Evolutionary conservation across 176 grass and related monocot species (phyloP).

Genomic region (Oryza officinalis): DNA sequence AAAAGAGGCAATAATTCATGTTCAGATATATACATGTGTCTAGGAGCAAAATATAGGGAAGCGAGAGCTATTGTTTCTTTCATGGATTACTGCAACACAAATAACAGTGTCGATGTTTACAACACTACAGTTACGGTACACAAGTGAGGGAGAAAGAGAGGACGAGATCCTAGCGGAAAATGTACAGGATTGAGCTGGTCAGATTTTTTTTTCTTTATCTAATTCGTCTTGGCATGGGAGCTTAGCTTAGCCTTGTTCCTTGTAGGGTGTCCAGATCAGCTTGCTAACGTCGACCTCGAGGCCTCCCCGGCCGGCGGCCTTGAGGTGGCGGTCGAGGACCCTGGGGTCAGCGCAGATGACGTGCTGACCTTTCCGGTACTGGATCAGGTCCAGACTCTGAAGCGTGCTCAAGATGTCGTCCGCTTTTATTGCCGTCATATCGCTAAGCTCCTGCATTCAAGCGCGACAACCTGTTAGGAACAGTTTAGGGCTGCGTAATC

Average conservation of each 20-base stretch:
- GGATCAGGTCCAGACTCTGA: conserved; percentile 87
- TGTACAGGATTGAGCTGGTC: conserved; percentile 45
- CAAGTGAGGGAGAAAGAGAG: background rate
- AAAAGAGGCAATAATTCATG: background rate
- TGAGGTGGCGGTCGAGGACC: conserved; percentile 91
- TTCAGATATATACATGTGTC: background rate
- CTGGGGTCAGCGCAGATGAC: conserved; percentile 95
- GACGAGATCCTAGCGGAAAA: conserved; percentile 17
- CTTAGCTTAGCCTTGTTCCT: conserved; percentile 72
- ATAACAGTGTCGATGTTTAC: conserved; percentile 35
- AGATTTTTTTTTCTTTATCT: conserved; percentile 23
- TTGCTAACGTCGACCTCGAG: conserved; percentile 90
- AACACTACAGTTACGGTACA: conserved; percentile 24
- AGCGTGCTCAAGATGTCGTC: conserved; percentile 90
- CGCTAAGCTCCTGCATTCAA: conserved; percentile 81
- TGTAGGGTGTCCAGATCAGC: conserved; percentile 99
- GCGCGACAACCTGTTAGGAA: background rate
- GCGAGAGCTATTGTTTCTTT: background rate
- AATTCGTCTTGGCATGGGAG: conserved; percentile 4
- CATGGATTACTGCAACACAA: background rate
- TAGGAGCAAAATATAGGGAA: background rate
- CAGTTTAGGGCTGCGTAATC: background rate
- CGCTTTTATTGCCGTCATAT: conserved; percentile 94
- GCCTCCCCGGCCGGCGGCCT: conserved; percentile 82
- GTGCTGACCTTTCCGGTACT: conserved; percentile 95